Percentiles rank a stretch among this genome's conserved stretches.
phyloP scores from a whole-genome alignment of 805 yeast species.

The Kodamaea laetipori region DNA sequence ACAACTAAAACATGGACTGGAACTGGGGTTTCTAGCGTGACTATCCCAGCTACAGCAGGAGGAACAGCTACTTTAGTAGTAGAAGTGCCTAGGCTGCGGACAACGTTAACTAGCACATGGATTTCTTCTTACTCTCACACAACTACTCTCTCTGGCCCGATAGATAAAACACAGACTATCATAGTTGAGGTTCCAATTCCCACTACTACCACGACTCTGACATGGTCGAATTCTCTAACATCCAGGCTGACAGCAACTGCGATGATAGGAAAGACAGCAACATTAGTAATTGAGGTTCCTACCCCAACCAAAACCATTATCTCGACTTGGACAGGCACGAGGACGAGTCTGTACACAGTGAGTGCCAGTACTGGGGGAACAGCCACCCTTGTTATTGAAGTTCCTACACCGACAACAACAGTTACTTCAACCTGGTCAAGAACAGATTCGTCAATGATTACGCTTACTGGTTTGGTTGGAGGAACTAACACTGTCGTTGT shows the following conservation, averaged over 20 bases:
- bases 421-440: slow-evolving; percentile 17
- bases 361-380: slow-evolving; percentile 14
- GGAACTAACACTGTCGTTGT: slow-evolving; percentile 28
- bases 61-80: slow-evolving; percentile 15
- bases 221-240: neutral
- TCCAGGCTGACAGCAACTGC: slow-evolving; percentile 2
- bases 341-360: slow-evolving; percentile 13
- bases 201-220: slow-evolving; percentile 6
- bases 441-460: slow-evolving; percentile 10
- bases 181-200: slow-evolving; percentile 14
- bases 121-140: too few species aligned
- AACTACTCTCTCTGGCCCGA: slow-evolving; percentile 9
- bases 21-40: slow-evolving; percentile 11
- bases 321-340: slow-evolving; percentile 17
- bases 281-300: slow-evolving; percentile 16
- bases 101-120: too few species aligned
- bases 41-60: slow-evolving; percentile 9
- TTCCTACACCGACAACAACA: slow-evolving; percentile 16
- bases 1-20: slow-evolving; percentile 20
- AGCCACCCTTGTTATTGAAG: slow-evolving; percentile 18
- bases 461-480: slow-evolving; percentile 12
- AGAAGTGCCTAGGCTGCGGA: too few species aligned
- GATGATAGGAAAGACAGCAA: slow-evolving; percentile 10
- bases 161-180: slow-evolving; percentile 15
- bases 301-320: slow-evolving; percentile 20